A percentile compares a stretch with the other conserved stretches of the same genome.
These are phyloP conservation scores for Cyanophora paradoxa DNA, from an alignment of 78 protist genomes.

Conservation along the genomic window DNA sequence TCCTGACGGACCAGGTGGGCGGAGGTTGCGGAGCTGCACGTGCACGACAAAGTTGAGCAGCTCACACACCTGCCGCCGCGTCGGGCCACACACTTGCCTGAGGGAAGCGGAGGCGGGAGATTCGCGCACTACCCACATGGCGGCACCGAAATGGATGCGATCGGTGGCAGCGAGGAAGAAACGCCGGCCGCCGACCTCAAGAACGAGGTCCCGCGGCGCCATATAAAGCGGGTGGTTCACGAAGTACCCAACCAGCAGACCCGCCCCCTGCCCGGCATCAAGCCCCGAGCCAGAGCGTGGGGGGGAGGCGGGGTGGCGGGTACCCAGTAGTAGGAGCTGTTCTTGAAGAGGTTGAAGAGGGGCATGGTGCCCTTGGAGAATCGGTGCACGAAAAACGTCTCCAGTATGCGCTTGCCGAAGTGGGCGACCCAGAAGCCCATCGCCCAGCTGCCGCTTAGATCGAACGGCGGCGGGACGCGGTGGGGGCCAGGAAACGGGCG, in stretches of 20 bases:
- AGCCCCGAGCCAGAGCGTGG: too few relatives aligned
- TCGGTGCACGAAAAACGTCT: constrained; percentile 74
- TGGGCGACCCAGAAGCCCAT: constrained; percentile 53
- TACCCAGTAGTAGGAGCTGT: constrained; percentile 71
- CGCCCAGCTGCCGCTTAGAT: constrained; percentile 27
- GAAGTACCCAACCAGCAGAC: constrained; percentile 46
- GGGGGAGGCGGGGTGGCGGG: too few relatives aligned
- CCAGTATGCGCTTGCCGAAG: constrained; percentile 63
- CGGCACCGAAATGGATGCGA: too few relatives aligned
- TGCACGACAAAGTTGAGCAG: constrained; percentile 44
- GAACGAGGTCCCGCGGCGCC: constrained; percentile 30
- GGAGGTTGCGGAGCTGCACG: constrained; percentile 52
- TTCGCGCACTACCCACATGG: not conserved
- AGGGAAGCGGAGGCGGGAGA: too few relatives aligned
- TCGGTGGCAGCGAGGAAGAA: too few relatives aligned
- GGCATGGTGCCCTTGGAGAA: constrained; percentile 77
- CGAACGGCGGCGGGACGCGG: not conserved
- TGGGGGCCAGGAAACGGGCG: not conserved
- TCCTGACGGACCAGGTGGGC: constrained; percentile 68
- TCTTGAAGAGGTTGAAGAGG: constrained; percentile 60
- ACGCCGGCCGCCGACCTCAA: too few relatives aligned
- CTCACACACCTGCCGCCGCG: not conserved
- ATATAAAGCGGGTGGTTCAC: constrained; percentile 56
- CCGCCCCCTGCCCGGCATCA: too few relatives aligned
- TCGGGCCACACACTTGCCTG: too few relatives aligned